These are phyloP conservation scores for Entomortierella chlamydospora DNA, from an alignment of 192 early-diverging fungal genomes.

Conservation along the genomic window DNA sequence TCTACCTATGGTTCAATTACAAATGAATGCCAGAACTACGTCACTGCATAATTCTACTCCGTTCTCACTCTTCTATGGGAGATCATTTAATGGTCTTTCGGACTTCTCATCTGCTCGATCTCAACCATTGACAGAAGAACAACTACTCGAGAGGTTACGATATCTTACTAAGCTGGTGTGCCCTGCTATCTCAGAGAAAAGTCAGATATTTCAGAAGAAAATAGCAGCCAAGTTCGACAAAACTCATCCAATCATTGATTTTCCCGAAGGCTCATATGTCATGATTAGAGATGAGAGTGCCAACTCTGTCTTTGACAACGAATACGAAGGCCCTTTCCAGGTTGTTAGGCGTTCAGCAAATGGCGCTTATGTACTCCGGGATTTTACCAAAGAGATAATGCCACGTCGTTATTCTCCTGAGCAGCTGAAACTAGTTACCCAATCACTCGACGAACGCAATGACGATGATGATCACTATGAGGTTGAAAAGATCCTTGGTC, in stretches of 20 bases:
- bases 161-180: constrained; percentile 13
- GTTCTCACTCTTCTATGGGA: constrained; percentile 50
- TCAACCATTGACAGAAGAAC: background rate
- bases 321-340: constrained; percentile 6
- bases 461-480: background rate
- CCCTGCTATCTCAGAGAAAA: constrained; percentile 10
- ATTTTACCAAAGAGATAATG: background rate
- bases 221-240: constrained; percentile 9
- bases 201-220: constrained; percentile 2
- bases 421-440: constrained; percentile 4
- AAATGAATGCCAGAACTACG: constrained; percentile 40
- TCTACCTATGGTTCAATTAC: constrained; percentile 50
- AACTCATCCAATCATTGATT: background rate
- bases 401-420: constrained; percentile 12
- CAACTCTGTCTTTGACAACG: background rate
- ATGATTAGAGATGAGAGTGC: background rate
- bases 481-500: constrained; percentile 4
- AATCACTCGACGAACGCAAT: background rate
- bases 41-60: constrained; percentile 31
- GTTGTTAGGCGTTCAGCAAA: background rate
- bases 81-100: background rate
- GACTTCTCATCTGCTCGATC: background rate
- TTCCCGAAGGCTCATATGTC: constrained; percentile 1
- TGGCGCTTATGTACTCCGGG: constrained; percentile 7
- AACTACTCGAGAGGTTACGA: constrained; percentile 2